Conservation (phyloP, 768 basidiomycete species). For the Russula griseocarnosa region DNA sequence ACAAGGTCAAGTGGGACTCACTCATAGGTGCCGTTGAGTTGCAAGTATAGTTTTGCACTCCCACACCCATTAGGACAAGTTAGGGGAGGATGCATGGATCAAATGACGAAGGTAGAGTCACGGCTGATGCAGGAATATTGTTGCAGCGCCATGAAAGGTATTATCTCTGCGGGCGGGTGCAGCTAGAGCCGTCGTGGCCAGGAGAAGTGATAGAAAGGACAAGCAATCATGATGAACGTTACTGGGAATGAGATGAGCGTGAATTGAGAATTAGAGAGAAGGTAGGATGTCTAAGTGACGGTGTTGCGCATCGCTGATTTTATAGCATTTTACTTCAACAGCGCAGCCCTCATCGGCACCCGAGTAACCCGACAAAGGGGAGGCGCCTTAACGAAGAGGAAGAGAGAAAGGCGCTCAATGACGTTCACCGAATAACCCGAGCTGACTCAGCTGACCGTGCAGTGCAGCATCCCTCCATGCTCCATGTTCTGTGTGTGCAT, state of each 20-base stretch:
- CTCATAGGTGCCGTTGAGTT: not conserved
- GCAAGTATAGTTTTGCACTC: constrained; percentile 18
- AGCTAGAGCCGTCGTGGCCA: constrained; percentile 1
- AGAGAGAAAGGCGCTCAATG: no score
- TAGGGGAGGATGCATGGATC: not conserved
- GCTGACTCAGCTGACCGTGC: no score
- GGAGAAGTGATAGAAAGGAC: not conserved
- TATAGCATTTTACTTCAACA: not conserved
- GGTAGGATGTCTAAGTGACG: not conserved
- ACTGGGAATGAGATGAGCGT: no score
- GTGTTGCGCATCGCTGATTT: not conserved
- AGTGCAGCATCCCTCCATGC: no score
- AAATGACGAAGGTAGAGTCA: not conserved
- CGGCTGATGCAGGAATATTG: not conserved
- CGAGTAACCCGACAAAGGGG: no score
- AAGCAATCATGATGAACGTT: not conserved
- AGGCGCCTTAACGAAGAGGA: no score
- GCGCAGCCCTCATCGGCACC: no score
- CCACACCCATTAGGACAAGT: constrained; percentile 1
- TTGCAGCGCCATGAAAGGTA: not conserved
- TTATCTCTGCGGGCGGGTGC: not conserved
- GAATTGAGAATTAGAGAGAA: no score
- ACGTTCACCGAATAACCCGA: no score
- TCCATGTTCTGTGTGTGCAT: no score
- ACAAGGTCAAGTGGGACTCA: not conserved